Conservation (phyloP, 306 rosid genomes). For the Dalbergia oliveri region DNA sequence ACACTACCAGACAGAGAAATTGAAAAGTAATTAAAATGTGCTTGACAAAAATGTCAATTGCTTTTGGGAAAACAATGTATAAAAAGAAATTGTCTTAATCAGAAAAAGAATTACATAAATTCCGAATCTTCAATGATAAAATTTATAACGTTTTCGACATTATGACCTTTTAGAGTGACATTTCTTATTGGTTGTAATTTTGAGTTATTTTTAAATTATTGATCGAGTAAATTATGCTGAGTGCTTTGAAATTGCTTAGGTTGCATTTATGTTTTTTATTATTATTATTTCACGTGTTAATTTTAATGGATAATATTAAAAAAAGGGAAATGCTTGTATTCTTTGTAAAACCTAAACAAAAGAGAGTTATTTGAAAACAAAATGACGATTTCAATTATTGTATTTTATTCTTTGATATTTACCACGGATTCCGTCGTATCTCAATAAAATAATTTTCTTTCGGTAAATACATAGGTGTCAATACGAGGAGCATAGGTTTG, state of each 20-base stretch:
- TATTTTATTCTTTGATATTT: not conserved
- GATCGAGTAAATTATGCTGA: not conserved
- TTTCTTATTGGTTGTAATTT: not conserved
- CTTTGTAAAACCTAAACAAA: too few species aligned
- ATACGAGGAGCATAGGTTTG: not conserved
- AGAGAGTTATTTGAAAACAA: too few species aligned
- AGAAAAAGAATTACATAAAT: not conserved
- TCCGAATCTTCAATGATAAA: not conserved
- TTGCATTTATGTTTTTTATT: too few species aligned
- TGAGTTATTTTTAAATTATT: not conserved
- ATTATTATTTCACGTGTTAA: not conserved
- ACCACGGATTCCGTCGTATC: not conserved
- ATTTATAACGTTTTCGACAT: not conserved
- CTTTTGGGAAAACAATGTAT: not conserved
- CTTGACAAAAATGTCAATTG: too few species aligned
- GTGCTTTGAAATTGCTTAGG: not conserved
- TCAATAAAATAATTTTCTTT: not conserved
- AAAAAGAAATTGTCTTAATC: too few species aligned
- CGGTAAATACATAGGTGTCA: not conserved
- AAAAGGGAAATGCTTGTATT: too few species aligned
- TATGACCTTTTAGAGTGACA: not conserved
- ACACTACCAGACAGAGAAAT: not conserved
- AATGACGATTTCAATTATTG: not conserved
- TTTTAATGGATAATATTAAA: too few species aligned
- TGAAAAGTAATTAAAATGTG: not conserved